Base-by-base conservation (phyloP, 805 yeast genomes). In the Ogataea nitratoaversa region DNA sequence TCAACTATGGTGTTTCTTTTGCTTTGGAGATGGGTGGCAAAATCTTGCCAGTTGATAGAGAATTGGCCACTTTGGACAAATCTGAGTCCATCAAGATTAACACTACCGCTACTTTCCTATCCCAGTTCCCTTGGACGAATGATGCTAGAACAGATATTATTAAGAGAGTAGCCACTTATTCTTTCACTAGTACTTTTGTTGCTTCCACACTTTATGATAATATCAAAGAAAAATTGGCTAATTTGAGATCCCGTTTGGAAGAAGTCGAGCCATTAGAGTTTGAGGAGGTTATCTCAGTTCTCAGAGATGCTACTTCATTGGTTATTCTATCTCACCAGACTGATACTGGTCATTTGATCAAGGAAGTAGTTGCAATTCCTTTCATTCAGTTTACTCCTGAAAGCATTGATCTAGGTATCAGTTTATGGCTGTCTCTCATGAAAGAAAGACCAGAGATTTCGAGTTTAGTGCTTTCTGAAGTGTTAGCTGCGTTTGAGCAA, bases 21-120 rank as follows among this genome's bases (percentile, higher is more conserved):
- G 98, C 99, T 0, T 66, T 90, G 42, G 93, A 86, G 49, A 75
- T 88, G 81, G 95, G 95, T 1, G 88, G 93, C 4, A 60, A 75
- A 4, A 73, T 87, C 11, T 64, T 80, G n/a, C 70, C 81, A 16
- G 71, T 70, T 22, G 95, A 87, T 52, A 66, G 81, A 32, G 93
- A 84, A 52, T 60, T 82, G 22, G 71, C 77, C 2, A 72, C 74
- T 57, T 72, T 37, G 44, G 64, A 42, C 49, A 65, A 43, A 14
- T 36, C 47, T 11, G 46, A 47, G 23, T 50, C 63, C 56, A 27
- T 59, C 59, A 45, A 66, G 65, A 27, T 73, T 75, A 41, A 78
- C 53, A 76, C 87, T 1, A 70, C 83, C 25, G 82, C 95, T 0
- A 80, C 81, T 0, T 82, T 88, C 52, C 69, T 89, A 40, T 71